Conservation (phyloP, 2,329 filamentous ascomycete genomes). For the Botrytis cinerea region DNA sequence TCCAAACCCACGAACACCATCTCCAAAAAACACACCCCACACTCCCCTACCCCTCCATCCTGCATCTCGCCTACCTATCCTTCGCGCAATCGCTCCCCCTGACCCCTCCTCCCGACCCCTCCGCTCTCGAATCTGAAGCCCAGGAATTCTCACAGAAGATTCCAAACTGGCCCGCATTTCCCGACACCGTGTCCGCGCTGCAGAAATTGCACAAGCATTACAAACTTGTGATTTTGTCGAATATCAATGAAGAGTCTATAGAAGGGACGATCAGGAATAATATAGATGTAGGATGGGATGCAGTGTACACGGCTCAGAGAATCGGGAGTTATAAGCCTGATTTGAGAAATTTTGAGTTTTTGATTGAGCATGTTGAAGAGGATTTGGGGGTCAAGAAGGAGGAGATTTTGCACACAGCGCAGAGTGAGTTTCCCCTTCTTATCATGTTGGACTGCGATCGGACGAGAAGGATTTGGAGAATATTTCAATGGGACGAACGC, state of each 20-base stretch:
- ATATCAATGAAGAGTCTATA: not conserved
- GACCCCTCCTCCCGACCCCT: slow-evolving; percentile 52
- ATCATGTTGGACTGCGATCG: not conserved
- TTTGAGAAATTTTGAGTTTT: too few relatives aligned
- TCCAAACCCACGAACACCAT: slow-evolving; percentile 23
- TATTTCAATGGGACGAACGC: not conserved
- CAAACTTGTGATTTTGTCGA: not conserved
- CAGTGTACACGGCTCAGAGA: slow-evolving; percentile 59
- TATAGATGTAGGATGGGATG: slow-evolving; percentile 54
- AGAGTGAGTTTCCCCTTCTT: slow-evolving; percentile 49
- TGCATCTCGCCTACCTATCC: not conserved
- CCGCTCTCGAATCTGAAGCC: not conserved
- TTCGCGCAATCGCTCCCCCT: slow-evolving; percentile 40
- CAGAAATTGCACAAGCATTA: not conserved
- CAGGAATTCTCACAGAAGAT: not conserved
- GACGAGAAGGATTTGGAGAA: not conserved
- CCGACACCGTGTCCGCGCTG: not conserved
- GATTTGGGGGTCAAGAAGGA: slow-evolving; percentile 46
- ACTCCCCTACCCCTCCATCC: not conserved
- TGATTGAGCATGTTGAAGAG: too few relatives aligned
- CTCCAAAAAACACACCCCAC: slow-evolving; percentile 49
- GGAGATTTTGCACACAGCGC: slow-evolving; percentile 65
- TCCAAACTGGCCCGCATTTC: not conserved
- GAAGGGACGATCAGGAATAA: not conserved
- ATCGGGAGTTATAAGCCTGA: too few relatives aligned